Base-by-base conservation (phyloP, 2,329 filamentous ascomycete species). In the Nigrospora sphaerica region DNA sequence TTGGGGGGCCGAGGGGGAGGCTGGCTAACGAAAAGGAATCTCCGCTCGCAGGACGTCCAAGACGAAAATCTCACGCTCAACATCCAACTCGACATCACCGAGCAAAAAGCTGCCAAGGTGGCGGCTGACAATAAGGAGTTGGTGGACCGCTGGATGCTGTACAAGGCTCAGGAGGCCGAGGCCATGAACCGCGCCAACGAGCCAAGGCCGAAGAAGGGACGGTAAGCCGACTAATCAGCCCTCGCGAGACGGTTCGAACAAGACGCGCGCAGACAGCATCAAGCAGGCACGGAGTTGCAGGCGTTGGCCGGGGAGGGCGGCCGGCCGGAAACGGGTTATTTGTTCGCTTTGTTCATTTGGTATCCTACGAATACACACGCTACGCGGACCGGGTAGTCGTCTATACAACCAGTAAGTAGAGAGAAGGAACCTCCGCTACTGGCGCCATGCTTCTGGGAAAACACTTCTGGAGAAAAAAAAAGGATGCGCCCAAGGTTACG, bases 51-150 rank as follows among this genome's bases (percentile, higher is more conserved):
- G 78, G 80, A 92, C 58, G 84, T 95, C 45, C 92, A 97, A 68
- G 91, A 96, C 66, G 93, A 98, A 65, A 84, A 95, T 66, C 83
- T 95, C 43, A 85, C 88, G 1, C 69, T 96, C 40, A 91, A 91
- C 55, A 73, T 97, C 54, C 87, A 97, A 65, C 74, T 96, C 38
- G 90, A 93, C 55, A 80, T 96, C 72, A 83, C 85, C 3, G 90
- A 95, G 63, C 80, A 91, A 62, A 81, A 82, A 59, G 75, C 78
- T 28, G 81, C 85, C 61, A 83, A 81, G 64, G 71, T 95, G 52
- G 80, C 83, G 61, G 77, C 75, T 49, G 93, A 97, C 63, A 97
- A 97, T 61, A 83, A 88, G 60, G 87, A 95, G 54, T 74, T 98
- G 46, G 83, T 96, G 45, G 85, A 90, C 62, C 77, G 93, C 46